Conservation (phyloP, 106 monocot species). For the Dendrobium officinale region DNA sequence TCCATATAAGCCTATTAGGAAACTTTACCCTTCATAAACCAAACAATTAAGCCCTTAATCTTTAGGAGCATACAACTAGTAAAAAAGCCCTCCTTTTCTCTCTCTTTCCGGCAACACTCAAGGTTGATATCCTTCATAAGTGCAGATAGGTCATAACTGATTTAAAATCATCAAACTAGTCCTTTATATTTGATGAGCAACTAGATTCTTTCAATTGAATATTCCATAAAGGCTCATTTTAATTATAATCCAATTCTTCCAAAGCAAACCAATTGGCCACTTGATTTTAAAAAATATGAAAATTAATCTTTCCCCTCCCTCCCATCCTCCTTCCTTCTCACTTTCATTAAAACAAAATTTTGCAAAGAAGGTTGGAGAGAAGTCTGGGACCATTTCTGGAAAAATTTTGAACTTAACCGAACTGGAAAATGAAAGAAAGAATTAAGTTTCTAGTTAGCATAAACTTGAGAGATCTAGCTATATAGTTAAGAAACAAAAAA, state of each 20-base stretch:
- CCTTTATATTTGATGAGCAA: background rate
- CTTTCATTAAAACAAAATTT: no score
- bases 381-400: no score
- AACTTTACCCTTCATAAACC: background rate
- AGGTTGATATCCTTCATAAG: background rate
- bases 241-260: background rate
- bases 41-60: background rate
- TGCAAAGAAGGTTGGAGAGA: no score
- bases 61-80: background rate
- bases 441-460: background rate
- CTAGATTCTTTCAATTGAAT: background rate
- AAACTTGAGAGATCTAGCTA: background rate
- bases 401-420: no score
- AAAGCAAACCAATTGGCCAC: background rate
- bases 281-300: background rate
- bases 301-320: background rate
- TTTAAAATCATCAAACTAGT: background rate
- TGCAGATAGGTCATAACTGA: background rate
- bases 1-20: background rate
- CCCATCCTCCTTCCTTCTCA: no score
- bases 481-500: background rate
- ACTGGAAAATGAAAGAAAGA: no score
- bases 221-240: background rate
- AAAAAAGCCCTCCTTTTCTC: no score
- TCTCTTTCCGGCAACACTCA: background rate